Conservation (phyloP, 257 asterid species). For the Solanum paucissectum region DNA sequence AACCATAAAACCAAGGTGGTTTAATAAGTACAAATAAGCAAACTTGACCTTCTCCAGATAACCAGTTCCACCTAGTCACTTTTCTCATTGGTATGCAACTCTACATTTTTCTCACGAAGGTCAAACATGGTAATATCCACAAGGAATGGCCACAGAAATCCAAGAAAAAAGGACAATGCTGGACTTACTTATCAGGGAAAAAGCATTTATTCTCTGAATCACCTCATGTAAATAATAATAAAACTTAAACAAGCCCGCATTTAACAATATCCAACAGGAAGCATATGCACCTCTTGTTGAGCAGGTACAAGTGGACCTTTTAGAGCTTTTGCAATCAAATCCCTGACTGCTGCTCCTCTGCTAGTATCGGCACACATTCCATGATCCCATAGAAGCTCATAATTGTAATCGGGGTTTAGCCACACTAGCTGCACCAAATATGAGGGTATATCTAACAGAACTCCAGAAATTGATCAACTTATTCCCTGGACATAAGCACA, state of each 20-base stretch:
- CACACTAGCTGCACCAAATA: slow-evolving; percentile 56
- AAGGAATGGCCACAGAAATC: neutral
- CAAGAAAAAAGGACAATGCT: neutral
- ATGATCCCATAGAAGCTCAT: slow-evolving; percentile 91
- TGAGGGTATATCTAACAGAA: neutral
- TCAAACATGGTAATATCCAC: neutral
- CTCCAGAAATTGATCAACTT: neutral
- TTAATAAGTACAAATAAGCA: neutral
- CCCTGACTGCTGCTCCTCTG: slow-evolving; percentile 90
- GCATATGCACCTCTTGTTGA: slow-evolving; percentile 69
- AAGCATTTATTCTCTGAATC: neutral
- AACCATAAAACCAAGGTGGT: neutral
- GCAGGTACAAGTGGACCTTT: slow-evolving; percentile 81
- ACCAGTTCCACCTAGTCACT: neutral
- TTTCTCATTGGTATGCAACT: neutral
- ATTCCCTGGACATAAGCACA: neutral
- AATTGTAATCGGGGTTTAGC: slow-evolving; percentile 78
- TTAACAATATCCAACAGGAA: neutral
- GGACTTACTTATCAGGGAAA: neutral
- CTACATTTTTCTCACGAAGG: neutral
- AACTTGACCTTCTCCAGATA: neutral
- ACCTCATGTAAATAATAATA: neutral
- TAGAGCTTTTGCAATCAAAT: slow-evolving; percentile 82
- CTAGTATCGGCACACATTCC: slow-evolving; percentile 99
- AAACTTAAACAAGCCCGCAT: neutral